These are phyloP conservation scores for Kwoniella sp. DNA, from an alignment of 768 basidiomycete species.

Conservation along the genomic window DNA sequence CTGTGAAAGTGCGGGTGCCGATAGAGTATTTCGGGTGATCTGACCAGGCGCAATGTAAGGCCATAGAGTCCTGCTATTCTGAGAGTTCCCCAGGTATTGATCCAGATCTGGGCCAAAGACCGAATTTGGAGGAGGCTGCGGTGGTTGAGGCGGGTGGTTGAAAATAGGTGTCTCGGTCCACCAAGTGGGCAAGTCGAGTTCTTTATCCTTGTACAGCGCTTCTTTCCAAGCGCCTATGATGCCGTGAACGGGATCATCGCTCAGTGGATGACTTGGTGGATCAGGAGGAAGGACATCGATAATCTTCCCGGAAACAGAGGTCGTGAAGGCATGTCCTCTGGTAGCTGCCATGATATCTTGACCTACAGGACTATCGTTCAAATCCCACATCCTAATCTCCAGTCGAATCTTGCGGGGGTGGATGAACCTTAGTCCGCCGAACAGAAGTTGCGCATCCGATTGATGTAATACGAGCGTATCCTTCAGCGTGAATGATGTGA, in stretches of 20 bases:
- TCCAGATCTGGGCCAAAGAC: background rate
- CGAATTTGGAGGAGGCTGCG: background rate
- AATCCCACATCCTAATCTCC: constrained; percentile 45
- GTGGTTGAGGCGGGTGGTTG: background rate
- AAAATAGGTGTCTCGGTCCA: constrained; percentile 29
- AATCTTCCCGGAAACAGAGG: background rate
- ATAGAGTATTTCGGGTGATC: background rate
- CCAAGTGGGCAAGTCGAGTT: constrained; percentile 32
- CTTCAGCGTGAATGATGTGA: constrained; percentile 34
- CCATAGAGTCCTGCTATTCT: background rate
- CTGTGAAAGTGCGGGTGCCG: background rate
- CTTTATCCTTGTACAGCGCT: constrained; percentile 28
- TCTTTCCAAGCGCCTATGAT: constrained; percentile 35
- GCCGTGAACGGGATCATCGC: background rate
- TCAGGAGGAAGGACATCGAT: too few relatives aligned
- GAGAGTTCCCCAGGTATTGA: background rate
- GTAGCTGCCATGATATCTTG: constrained; percentile 34
- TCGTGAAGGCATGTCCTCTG: constrained; percentile 12
- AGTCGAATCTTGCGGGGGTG: constrained; percentile 37
- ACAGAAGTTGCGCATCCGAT: constrained; percentile 23
- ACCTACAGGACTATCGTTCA: constrained; percentile 34
- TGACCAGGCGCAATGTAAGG: background rate
- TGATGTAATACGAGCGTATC: constrained; percentile 32
- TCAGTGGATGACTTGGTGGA: too few relatives aligned
- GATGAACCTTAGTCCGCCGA: constrained; percentile 26